Base-by-base conservation (phyloP, 148 eudicot species). In the Pharnaceum exiguum region DNA sequence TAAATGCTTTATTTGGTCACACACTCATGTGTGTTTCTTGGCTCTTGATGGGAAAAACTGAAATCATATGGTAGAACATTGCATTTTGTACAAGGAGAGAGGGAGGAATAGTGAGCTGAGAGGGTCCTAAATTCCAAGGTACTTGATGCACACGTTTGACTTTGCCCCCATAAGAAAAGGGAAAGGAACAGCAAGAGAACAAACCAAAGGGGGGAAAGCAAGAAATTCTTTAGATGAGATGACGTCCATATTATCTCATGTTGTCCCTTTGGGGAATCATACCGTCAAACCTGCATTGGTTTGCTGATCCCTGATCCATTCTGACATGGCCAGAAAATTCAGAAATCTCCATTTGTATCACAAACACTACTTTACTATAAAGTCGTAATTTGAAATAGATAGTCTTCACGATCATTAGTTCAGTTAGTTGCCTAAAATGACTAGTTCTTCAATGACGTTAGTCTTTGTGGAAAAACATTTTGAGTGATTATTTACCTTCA, bases 101-200 rank as follows among this genome's bases (percentile, higher is more conserved):
- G n/a, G n/a, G n/a, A n/a, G n/a, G n/a, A n/a, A 9, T 5, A 29
- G 26, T 3, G 16, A 6, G 10, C 40, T 22, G 32, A 7, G 4
- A 18, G 22, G 26, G 25, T 48, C 29, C 57, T 37, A 59, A 60
- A 26, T 60, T 60, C 72, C 23, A 60, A 58, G 48, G 60, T 59
- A 68, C 66, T 68, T 68, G 72, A 68, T 53, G 66, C 60, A 43
- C 45, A 59, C 46, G 59, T 68, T 68, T 68, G 72, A 60, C 72
- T 68, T 68, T 67, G 7, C 11, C 35, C 43, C 27, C 4, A 16
- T 1, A 22, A 22, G 11, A 52, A 63, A 7, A 37, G 18, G 53
- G 44, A 40, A 67, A 67, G n/a, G 60, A 68, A 68, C 72, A 68
- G 55, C 72, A 68, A 60, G 7, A 59, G 11, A 44, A 68, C 72